Evolutionary conservation across 805 yeast species (phyloP).

Genomic region (Komagataella phaffii): DNA sequence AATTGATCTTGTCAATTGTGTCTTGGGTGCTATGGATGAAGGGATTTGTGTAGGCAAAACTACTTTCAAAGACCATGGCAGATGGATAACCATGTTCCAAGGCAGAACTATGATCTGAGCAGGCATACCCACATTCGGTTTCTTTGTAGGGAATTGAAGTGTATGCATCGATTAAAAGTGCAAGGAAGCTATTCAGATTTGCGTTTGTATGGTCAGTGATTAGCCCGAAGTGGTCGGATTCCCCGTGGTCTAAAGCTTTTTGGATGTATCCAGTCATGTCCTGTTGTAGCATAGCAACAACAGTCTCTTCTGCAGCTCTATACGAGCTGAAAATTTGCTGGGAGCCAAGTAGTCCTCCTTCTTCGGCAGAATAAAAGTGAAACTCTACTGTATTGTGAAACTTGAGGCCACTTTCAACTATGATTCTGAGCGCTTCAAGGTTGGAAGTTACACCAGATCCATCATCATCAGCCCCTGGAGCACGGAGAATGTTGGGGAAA

Average conservation of each 20-base stretch:
- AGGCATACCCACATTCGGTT: conserved; percentile 80
- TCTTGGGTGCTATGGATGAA: conserved; percentile 70
- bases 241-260: conserved; percentile 32
- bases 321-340: conserved; percentile 58
- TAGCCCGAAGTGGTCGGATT: conserved; percentile 64
- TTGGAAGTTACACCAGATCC: conserved; percentile 79
- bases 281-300: conserved; percentile 81
- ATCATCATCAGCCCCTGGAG: conserved; percentile 96
- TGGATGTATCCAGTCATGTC: conserved; percentile 84
- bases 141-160: conserved; percentile 58
- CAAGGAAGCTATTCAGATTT: conserved; percentile 44
- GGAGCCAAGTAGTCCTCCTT: conserved; percentile 83
- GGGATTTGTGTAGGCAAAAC: conserved; percentile 47
- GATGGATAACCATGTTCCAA: conserved; percentile 74
- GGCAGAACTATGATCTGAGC: conserved; percentile 90
- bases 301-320: conserved; percentile 27
- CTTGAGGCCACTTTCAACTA: conserved; percentile 20
- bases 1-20: conserved; percentile 67
- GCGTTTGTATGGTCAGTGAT: conserved; percentile 56
- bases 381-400: conserved; percentile 65
- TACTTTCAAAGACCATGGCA: conserved; percentile 71
- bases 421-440: conserved; percentile 59
- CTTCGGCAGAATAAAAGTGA: conserved; percentile 94
- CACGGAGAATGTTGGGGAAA: conserved; percentile 51
- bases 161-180: conserved; percentile 46